phyloP scores from a whole-genome alignment of 192 early-diverging fungal species.

The Helicostylum pulchrum region DNA sequence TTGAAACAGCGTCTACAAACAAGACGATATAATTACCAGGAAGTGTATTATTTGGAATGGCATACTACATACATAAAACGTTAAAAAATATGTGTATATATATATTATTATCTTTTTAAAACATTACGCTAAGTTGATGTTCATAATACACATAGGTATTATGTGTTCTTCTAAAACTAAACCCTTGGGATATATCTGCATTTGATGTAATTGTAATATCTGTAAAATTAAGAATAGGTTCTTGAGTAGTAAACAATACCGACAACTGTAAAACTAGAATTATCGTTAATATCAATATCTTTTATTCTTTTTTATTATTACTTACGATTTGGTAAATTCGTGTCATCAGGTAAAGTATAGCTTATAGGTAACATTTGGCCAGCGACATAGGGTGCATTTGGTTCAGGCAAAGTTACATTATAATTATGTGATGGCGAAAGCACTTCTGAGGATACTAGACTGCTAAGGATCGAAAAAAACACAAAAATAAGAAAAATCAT shows the following conservation, averaged over 20 bases:
- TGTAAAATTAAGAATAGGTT: constrained; percentile 11
- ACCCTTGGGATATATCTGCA: constrained; percentile 29
- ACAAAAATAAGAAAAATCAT: constrained; percentile 4
- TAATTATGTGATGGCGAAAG: constrained; percentile 20
- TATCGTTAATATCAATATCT: background rate
- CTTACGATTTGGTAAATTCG: constrained; percentile 18
- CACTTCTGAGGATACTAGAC: constrained; percentile 13
- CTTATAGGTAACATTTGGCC: constrained; percentile 29
- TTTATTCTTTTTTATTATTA: background rate
- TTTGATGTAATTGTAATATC: constrained; percentile 20
- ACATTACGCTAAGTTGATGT: constrained; percentile 22
- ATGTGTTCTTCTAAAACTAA: constrained; percentile 22
- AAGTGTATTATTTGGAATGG: constrained; percentile 20
- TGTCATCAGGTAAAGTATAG: constrained; percentile 23
- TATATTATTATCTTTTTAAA: too few species aligned
- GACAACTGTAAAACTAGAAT: constrained; percentile 18
- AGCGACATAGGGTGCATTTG: constrained; percentile 29
- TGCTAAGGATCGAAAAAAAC: background rate
- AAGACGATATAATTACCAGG: constrained; percentile 26
- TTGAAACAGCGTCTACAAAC: constrained; percentile 15
- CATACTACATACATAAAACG: constrained; percentile 13
- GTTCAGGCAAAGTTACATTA: constrained; percentile 28
- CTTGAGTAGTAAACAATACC: constrained; percentile 16
- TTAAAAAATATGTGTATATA: background rate
- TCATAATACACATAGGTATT: constrained; percentile 18